Base-by-base conservation (phyloP, 192 early-diverging fungal genomes). In the Podila minutissima region DNA sequence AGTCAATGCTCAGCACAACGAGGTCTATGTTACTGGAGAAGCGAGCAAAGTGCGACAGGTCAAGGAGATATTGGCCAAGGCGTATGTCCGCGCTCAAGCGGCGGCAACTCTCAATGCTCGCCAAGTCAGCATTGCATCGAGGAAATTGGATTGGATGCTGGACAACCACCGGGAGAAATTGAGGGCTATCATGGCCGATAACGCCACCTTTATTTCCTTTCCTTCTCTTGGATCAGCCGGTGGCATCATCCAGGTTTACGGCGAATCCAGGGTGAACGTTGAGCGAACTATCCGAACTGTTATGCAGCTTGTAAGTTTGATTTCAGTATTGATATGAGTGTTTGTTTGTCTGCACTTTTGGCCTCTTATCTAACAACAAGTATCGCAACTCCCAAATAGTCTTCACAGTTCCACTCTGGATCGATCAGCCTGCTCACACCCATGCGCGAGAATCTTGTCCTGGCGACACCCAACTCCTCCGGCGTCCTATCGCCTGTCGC, bases 101-200 rank as follows among this genome's bases (percentile, higher is more conserved):
- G 62, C 74, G 50, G 66, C 64, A 48, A 20, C 61, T 13, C 73
- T 60, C n/a, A 67, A 38, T 29, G 67, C 72, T 19, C 72, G 69
- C 12, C 74, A 86, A 65, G 71, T 86, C 63, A 81, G 65, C 20
- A 84, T 88, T 58, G 72, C 91, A 10, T 90, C 91, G 5, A 75
- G 89, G 2, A 95, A 95, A 66, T 74, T 95, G 29, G 94, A 95
- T 64, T 95, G 93, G 93, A 84, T 95, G 74, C 63, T 92, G 28
- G 60, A 88, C n/a, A 82, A 86, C 66, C 69, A 86, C 33, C 87
- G 85, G 15, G 85, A 88, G 28, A 74, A 84, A 28, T 59, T 95
- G 31, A 69, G 75, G 11, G 84, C 89, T 33, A 92, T 95, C 55
- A 92, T 93, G 91, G 74, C 70, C 22, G 93, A 95, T 68, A 94